Base-by-base conservation (phyloP, 306 rosid species). In the Luffa aegyptiaca region DNA sequence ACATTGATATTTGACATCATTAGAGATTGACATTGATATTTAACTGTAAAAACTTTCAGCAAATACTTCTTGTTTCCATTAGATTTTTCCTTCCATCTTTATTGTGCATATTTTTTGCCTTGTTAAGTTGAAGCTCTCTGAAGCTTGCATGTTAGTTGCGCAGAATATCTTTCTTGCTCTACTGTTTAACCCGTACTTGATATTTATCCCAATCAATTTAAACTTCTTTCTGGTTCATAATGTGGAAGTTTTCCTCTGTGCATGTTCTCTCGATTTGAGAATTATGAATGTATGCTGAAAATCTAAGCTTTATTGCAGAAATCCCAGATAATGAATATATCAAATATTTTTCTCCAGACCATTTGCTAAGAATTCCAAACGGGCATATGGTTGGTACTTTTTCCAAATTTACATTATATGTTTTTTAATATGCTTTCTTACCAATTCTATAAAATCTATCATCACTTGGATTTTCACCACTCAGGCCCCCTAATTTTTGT, bases 321-420 rank as follows among this genome's bases (percentile, higher is more conserved):
- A 92, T 95, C 81, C 98, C 98, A 5, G 93, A 95, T 45, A 95
- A 95, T 31, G 97, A 89, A 85, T 95, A 95, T 80, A 91, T 92
- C 52, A 87, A 92, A 81, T 95, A 95, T 81, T 95, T 95, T 85
- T 89, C 85, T n/a, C 98, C 98, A 2, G 98, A 95, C 20, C 90
- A 79, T 78, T 90, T 90, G 8, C 84, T 95, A 89, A 92, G 90
- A 90, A 92, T 91, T 89, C 98, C 98, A 9, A 85, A 73, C 79
- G 94, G 97, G 58, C 92, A 88, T 31, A 90, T 92, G 84, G 97
- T 95, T 86, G 70, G 98, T 86, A 79, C 42, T 81, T 76, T 81
- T 76, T 78, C 48, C 41, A 55, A 80, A n/a, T 75, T 59, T 76
- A 65, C 71, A 21, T 78, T 36, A 58, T 75, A 69, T 39, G 77